phyloP scores from a whole-genome alignment of 148 eudicot genomes.

The Vaccinium darrowii region DNA sequence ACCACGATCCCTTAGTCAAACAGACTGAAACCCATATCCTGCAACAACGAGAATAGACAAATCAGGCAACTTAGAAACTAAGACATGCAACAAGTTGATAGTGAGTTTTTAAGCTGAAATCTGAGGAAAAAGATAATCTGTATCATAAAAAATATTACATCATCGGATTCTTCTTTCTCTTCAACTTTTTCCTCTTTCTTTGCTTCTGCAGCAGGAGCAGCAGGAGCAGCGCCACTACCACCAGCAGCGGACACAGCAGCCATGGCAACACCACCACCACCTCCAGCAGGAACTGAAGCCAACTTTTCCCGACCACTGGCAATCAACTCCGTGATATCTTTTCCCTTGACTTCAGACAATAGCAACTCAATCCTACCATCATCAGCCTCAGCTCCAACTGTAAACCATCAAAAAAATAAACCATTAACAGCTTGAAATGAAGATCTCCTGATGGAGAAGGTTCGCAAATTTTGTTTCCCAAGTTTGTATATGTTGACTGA shows the following conservation, averaged over 20 bases:
- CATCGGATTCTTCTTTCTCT: slow-evolving; percentile 87
- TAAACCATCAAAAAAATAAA: not conserved
- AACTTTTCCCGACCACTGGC: slow-evolving; percentile 83
- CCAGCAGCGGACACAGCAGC: slow-evolving; percentile 52
- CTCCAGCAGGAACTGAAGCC: slow-evolving; percentile 86
- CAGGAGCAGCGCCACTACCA: slow-evolving; percentile 37
- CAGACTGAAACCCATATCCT: slow-evolving; percentile 89
- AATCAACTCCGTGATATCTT: slow-evolving; percentile 66
- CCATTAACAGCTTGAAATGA: not conserved
- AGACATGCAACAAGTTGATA: not conserved
- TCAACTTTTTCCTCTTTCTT: slow-evolving; percentile 87
- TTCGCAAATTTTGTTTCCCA: not conserved
- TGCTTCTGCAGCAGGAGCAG: slow-evolving; percentile 54
- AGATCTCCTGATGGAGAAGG: not conserved
- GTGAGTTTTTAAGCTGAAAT: not conserved
- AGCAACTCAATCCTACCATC: slow-evolving; percentile 62
- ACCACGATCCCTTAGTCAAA: slow-evolving; percentile 48
- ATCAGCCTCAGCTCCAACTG: slow-evolving; percentile 83
- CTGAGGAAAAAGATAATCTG: not conserved
- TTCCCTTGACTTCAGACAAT: slow-evolving; percentile 59
- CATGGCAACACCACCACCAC: slow-evolving; percentile 60
- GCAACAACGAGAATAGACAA: slow-evolving; percentile 29
- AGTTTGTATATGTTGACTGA: too few species aligned
- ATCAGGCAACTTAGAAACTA: not conserved
- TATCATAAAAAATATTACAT: slow-evolving; percentile 36